phyloP scores from a whole-genome alignment of 306 rosid genomes.

The Ormosia emarginata region DNA sequence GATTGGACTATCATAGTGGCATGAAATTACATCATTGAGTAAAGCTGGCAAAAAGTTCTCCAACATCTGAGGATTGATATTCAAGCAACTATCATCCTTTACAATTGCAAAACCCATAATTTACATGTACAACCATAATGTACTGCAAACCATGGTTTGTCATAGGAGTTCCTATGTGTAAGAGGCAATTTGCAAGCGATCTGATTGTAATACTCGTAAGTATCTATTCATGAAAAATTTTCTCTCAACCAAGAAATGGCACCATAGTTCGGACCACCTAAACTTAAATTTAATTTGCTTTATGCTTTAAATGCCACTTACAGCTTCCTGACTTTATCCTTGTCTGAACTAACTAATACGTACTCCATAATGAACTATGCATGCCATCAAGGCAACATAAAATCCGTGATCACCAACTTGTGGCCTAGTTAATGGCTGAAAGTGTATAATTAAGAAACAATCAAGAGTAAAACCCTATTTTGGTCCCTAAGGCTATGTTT shows the following conservation, averaged over 20 bases:
- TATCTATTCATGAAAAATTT: not conserved
- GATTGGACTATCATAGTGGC: not conserved
- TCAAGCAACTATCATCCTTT: not conserved
- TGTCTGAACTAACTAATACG: not conserved
- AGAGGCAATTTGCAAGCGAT: not conserved
- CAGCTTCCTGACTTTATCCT: not conserved
- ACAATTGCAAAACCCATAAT: slow-evolving; percentile 7
- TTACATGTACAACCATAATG: not conserved
- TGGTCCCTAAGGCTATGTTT: too few species aligned
- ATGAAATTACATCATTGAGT: not conserved
- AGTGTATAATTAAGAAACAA: not conserved
- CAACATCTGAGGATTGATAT: not conserved
- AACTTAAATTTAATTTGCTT: not conserved
- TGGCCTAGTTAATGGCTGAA: not conserved
- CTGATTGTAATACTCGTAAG: not conserved
- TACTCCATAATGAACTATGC: not conserved
- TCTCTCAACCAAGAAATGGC: not conserved
- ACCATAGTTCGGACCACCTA: too few species aligned
- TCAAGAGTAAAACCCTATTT: not conserved
- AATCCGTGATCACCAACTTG: not conserved
- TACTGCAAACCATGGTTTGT: too few species aligned
- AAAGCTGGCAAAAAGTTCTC: not conserved
- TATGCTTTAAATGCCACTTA: not conserved
- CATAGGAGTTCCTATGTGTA: not conserved
- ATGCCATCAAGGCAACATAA: not conserved